Evolutionary conservation across 2,329 filamentous ascomycete species (phyloP).

Genomic region (Aspergillus fijiensis): DNA sequence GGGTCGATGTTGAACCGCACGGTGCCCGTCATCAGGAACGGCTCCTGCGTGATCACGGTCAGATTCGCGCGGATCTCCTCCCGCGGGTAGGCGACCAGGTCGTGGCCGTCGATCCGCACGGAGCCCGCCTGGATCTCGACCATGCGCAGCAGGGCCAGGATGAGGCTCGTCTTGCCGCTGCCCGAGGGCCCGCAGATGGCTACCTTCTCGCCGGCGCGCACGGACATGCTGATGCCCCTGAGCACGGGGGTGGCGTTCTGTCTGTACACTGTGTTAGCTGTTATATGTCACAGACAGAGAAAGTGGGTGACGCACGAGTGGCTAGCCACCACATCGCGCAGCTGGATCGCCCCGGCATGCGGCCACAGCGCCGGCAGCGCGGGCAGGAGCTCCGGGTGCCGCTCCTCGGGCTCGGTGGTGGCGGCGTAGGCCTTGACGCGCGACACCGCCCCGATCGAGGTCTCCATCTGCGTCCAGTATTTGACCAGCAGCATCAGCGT

Average conservation of each 20-base stretch:
- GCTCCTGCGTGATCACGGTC: slow-evolving; percentile 29
- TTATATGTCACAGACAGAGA: slow-evolving; percentile 5
- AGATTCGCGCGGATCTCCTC: slow-evolving; percentile 19
- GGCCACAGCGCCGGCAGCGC: slow-evolving; percentile 19
- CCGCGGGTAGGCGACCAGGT: slow-evolving; percentile 18
- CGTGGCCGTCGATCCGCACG: slow-evolving; percentile 26
- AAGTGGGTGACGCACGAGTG: background rate
- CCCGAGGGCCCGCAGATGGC: slow-evolving; percentile 31
- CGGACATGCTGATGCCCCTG: slow-evolving; percentile 24
- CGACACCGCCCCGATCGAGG: slow-evolving; percentile 37
- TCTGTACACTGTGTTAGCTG: no score
- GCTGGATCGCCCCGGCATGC: slow-evolving; percentile 14
- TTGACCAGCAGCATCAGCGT: slow-evolving; percentile 37
- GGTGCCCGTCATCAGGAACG: slow-evolving; percentile 24
- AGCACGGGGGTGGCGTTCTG: slow-evolving; percentile 17
- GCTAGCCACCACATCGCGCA: slow-evolving; percentile 6
- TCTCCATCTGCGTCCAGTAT: slow-evolving; percentile 25
- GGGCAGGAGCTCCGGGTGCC: background rate
- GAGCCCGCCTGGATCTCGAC: slow-evolving; percentile 27
- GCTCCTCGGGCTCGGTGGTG: slow-evolving; percentile 30
- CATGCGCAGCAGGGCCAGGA: slow-evolving; percentile 24
- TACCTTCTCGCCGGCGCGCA: slow-evolving; percentile 30
- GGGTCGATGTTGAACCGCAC: slow-evolving; percentile 33
- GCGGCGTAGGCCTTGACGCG: slow-evolving; percentile 49
- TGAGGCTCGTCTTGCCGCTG: slow-evolving; percentile 24